phyloP scores from a whole-genome alignment of 2,329 filamentous ascomycete species.

The Aspergillus ochraceus region DNA sequence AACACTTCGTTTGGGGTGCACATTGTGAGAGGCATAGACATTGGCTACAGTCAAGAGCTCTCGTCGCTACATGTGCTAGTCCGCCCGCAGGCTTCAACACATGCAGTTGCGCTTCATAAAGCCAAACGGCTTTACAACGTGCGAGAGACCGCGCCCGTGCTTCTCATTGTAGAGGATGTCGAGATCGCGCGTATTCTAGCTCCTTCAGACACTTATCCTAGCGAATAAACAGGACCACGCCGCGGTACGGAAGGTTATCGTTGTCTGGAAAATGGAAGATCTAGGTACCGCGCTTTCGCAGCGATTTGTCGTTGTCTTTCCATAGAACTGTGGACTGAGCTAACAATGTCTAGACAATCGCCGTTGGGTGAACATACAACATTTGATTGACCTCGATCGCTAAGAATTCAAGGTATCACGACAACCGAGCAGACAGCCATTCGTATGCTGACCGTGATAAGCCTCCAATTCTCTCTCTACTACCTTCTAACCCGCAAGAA shows the following conservation, averaged over 20 bases:
- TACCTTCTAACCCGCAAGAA: neutral
- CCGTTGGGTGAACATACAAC: conserved; percentile 1
- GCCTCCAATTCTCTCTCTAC: neutral
- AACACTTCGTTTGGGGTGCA: neutral
- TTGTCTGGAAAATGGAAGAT: conserved; percentile 1
- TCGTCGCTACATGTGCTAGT: neutral
- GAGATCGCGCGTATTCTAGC: neutral
- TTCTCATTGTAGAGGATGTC: conserved; percentile 5
- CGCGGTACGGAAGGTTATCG: neutral
- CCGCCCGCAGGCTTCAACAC: neutral
- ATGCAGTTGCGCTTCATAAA: neutral
- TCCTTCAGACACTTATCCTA: neutral
- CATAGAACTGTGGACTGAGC: neutral
- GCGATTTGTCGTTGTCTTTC: neutral
- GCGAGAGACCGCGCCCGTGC: conserved; percentile 1
- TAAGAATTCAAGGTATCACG: neutral
- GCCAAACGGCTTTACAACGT: neutral
- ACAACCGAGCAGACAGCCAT: neutral
- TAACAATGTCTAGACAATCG: neutral
- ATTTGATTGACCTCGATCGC: neutral
- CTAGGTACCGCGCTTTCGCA: neutral
- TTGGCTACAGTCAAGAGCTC: neutral
- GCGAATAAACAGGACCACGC: neutral
- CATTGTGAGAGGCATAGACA: neutral
- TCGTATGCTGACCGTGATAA: neutral